Evolutionary conservation across 345 rosid species (phyloP), one percentile per base, ranked within the genome.

Genomic region (Eucalyptus coolabah): DNA sequence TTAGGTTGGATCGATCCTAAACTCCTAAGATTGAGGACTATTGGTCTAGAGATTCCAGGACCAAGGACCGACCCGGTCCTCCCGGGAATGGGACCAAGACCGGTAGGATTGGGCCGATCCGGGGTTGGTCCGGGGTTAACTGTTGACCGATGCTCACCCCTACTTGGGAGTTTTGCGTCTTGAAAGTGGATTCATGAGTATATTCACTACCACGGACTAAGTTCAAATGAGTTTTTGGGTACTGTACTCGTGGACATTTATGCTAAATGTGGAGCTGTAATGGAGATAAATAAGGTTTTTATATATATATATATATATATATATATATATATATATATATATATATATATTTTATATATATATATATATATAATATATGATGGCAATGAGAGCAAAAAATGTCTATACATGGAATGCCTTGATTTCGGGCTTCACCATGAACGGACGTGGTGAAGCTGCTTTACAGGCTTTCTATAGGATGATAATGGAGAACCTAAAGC

Each of bases 71-170:
- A 53, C 26, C 10, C 0, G 11, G 59, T 53, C 26, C 2, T 53
- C 59, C 0, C 8, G 2, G 5, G 59, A 53, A 53, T 0, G 2
- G 0, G 26, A 53, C 59, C 0, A 19, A 19, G 0, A 53, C 10
- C 0, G 2, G 0, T 0, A 19, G 26, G 26, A 1, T 53, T 21
- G 11, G 26, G 2, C 0, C 0, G 11, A 21, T 53, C 5, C 1
- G 19, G 5, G 1, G 26, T 53, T 0, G 2, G 59, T 53, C 5
- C 0, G 8, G 26, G 56, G 26, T 19, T 53, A 53, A 53, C 5
- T 1, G 0, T 19, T 0, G 23, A 53, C 10, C 0, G 2, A 53
- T 3, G 26, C 26, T 53, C 5, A 53, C 11, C 59, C 59, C 59
- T 8, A 77, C 47, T 77, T 77, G 47, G 47, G 85, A 14, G 83